Conservation (phyloP, 768 basidiomycete species). For the Porpolomopsis calyptriformis region DNA sequence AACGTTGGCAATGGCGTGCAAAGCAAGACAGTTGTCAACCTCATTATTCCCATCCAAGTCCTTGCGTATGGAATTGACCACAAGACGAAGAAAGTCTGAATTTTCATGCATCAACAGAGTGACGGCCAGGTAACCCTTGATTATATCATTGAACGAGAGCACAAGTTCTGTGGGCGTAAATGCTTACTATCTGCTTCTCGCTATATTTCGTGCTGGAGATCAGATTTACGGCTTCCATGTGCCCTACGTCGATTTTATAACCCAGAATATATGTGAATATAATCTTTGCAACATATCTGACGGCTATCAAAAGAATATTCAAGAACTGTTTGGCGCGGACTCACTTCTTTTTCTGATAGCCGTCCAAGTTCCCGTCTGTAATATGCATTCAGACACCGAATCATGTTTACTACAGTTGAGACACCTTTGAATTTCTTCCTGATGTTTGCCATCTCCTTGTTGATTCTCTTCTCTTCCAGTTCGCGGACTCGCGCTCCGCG, state of each 20-base stretch:
- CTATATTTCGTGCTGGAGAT: slow-evolving; percentile 93
- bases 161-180: slow-evolving; percentile 5
- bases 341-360: slow-evolving; percentile 90
- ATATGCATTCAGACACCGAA: slow-evolving; percentile 2
- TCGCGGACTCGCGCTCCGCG: slow-evolving; percentile 94
- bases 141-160: slow-evolving; percentile 3
- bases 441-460: slow-evolving; percentile 99
- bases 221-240: slow-evolving; percentile 98
- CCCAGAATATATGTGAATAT: slow-evolving; percentile 98
- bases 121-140: slow-evolving; percentile 91
- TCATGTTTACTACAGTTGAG: background rate
- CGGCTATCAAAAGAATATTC: slow-evolving; percentile 2
- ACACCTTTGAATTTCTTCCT: slow-evolving; percentile 96
- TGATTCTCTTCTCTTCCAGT: slow-evolving; percentile 96
- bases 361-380: slow-evolving; percentile 74
- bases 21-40: slow-evolving; percentile 88
- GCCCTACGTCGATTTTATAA: slow-evolving; percentile 97
- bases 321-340: slow-evolving; percentile 12
- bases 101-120: slow-evolving; percentile 98
- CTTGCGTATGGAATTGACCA: slow-evolving; percentile 97
- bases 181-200: slow-evolving; percentile 93
- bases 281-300: slow-evolving; percentile 94
- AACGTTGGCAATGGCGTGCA: slow-evolving; percentile 97
- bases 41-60: slow-evolving; percentile 93
- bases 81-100: slow-evolving; percentile 89